phyloP scores from a whole-genome alignment of 352 stramenopile genomes.

The Globisporangium heterothallicum region DNA sequence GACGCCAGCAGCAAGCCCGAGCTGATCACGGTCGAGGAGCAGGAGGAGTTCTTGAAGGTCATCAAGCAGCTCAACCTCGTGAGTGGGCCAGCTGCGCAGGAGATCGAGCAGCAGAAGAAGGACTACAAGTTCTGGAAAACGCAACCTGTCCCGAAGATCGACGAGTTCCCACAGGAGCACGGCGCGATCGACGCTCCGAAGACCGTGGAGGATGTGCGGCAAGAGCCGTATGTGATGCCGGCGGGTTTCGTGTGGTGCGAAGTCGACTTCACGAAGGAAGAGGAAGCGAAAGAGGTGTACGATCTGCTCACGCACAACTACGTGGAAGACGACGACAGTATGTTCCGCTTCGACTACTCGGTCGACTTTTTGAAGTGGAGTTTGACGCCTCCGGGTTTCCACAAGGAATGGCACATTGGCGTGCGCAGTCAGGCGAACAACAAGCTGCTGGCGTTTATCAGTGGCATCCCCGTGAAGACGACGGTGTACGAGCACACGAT shows the following conservation, averaged over 20 bases:
- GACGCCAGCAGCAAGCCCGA: slow-evolving; percentile 18
- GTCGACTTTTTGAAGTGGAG: slow-evolving; percentile 86
- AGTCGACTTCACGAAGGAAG: slow-evolving; percentile 84
- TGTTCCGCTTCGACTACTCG: slow-evolving; percentile 95
- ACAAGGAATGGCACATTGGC: slow-evolving; percentile 93
- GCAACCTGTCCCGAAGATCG: slow-evolving; percentile 76
- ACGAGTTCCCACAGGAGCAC: slow-evolving; percentile 67
- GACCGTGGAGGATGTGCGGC: slow-evolving; percentile 83
- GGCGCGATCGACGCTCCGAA: slow-evolving; percentile 93
- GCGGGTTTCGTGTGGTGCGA: slow-evolving; percentile 92
- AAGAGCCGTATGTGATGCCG: slow-evolving; percentile 95
- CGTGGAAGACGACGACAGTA: slow-evolving; percentile 97
- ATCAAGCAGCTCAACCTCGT: slow-evolving; percentile 60
- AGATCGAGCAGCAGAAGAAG: slow-evolving; percentile 18
- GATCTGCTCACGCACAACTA: slow-evolving; percentile 97
- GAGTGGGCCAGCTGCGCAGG: slow-evolving; percentile 15
- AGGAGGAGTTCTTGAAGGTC: slow-evolving; percentile 65
- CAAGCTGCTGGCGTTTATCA: slow-evolving; percentile 98
- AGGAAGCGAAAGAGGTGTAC: slow-evolving; percentile 91
- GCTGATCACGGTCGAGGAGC: slow-evolving; percentile 45
- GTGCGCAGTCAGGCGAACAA: slow-evolving; percentile 88
- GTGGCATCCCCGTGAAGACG: slow-evolving; percentile 88
- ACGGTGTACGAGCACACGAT: slow-evolving; percentile 51
- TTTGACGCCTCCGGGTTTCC: slow-evolving; percentile 91
- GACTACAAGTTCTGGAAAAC: slow-evolving; percentile 90